These are phyloP conservation scores for Vigna nakashimae DNA, from an alignment of 306 rosid species.

Conservation along the genomic window DNA sequence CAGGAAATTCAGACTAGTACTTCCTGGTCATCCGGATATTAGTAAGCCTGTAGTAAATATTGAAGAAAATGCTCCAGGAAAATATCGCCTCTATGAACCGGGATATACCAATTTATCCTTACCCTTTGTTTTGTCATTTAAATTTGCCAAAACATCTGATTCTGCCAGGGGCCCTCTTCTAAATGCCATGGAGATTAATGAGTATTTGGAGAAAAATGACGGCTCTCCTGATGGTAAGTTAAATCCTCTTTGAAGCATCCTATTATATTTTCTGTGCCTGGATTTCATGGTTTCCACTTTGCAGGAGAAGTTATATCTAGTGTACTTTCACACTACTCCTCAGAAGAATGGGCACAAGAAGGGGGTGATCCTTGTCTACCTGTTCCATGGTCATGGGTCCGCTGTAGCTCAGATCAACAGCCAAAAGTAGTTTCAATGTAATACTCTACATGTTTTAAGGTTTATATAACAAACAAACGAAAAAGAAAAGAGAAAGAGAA, in stretches of 20 bases:
- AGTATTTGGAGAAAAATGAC: slow-evolving; percentile 74
- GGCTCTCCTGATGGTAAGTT: slow-evolving; percentile 88
- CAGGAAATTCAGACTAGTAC: slow-evolving; percentile 88
- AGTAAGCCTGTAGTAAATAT: slow-evolving; percentile 88
- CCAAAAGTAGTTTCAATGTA: slow-evolving; percentile 90
- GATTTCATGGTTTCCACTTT: slow-evolving; percentile 56
- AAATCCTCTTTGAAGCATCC: slow-evolving; percentile 25
- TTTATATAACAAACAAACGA: slow-evolving; percentile 6
- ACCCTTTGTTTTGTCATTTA: slow-evolving; percentile 83
- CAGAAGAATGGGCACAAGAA: slow-evolving; percentile 77
- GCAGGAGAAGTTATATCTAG: slow-evolving; percentile 68
- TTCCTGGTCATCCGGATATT: slow-evolving; percentile 71
- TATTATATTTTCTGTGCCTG: slow-evolving; percentile 43
- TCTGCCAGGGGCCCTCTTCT: slow-evolving; percentile 88
- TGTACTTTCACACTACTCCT: slow-evolving; percentile 68
- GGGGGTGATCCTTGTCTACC: slow-evolving; percentile 99
- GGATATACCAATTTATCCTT: slow-evolving; percentile 78
- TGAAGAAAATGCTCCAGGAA: slow-evolving; percentile 92
- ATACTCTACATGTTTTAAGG: slow-evolving; percentile 32
- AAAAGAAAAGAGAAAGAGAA: neutral
- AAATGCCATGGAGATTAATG: slow-evolving; percentile 94
- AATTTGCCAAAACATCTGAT: slow-evolving; percentile 81
- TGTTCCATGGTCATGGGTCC: slow-evolving; percentile 97
- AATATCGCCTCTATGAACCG: slow-evolving; percentile 90
- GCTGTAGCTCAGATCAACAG: slow-evolving; percentile 74